Conservation (phyloP, 805 yeast genomes). For the Hagleromyces aurorensis region DNA sequence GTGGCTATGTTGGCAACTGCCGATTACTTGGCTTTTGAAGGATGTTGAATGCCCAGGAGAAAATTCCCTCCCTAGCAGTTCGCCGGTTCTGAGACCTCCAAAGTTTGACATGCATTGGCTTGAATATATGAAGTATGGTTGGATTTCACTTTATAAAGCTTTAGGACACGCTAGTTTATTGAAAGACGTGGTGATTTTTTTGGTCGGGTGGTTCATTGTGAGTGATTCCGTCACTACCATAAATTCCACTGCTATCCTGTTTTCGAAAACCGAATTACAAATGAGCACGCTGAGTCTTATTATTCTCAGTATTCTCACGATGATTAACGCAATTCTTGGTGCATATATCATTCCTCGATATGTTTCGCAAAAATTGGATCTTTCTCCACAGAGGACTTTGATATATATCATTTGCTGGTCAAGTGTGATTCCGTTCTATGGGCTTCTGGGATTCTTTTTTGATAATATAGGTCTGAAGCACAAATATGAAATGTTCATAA, state of each 20-base stretch:
- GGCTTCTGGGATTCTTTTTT: constrained; percentile 56
- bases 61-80: constrained; percentile 1
- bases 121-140: constrained; percentile 42
- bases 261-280: constrained; percentile 60
- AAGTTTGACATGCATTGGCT: constrained; percentile 4
- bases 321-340: constrained; percentile 60
- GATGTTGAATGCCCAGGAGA: constrained; percentile 12
- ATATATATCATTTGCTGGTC: constrained; percentile 52
- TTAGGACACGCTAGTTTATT: constrained; percentile 51
- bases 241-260: constrained; percentile 69
- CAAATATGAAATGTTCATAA: constrained; percentile 57
- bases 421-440: constrained; percentile 62
- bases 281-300: constrained; percentile 66
- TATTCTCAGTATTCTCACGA: constrained; percentile 54
- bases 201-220: constrained; percentile 68
- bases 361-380: constrained; percentile 30
- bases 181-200: constrained; percentile 57
- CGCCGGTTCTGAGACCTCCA: no score
- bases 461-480: constrained; percentile 49
- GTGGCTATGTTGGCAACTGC: constrained; percentile 71
- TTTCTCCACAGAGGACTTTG: constrained; percentile 42
- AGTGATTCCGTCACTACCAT: constrained; percentile 73
- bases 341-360: constrained; percentile 49
- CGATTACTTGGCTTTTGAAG: constrained; percentile 41
- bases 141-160: constrained; percentile 49